phyloP scores from a whole-genome alignment of 1,139 yeast genomes.

The Saccharomyces pastorianus region DNA sequence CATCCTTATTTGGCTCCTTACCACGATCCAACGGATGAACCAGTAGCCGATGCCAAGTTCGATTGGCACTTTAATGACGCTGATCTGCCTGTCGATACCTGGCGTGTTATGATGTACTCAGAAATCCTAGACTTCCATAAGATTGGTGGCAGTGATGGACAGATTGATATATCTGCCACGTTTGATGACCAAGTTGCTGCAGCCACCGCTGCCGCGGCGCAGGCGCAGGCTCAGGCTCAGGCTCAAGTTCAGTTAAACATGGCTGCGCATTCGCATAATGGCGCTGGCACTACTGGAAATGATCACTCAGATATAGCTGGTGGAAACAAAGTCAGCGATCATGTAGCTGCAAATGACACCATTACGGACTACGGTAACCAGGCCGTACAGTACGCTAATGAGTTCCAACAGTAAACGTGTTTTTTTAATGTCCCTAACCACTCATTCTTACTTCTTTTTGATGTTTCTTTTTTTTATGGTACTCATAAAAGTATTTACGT shows the following conservation, averaged over 20 bases:
- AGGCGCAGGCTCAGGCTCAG: slow-evolving; percentile 28
- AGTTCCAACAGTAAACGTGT: slow-evolving; percentile 20
- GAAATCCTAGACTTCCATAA: slow-evolving; percentile 90
- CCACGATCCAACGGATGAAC: slow-evolving; percentile 97
- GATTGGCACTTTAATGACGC: slow-evolving; percentile 99
- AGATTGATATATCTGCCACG: slow-evolving; percentile 30
- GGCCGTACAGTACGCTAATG: slow-evolving; percentile 30
- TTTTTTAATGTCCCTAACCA: not conserved
- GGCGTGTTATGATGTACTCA: slow-evolving; percentile 99
- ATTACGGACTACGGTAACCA: slow-evolving; percentile 28
- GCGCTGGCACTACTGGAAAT: not conserved
- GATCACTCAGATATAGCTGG: not conserved
- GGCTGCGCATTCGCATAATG: not conserved
- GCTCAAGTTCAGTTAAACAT: slow-evolving; percentile 12
- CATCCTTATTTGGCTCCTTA: slow-evolving; percentile 96
- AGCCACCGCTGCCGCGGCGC: slow-evolving; percentile 32
- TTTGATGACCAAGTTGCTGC: slow-evolving; percentile 33
- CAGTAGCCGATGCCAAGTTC: slow-evolving; percentile 82
- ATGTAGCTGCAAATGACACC: slow-evolving; percentile 14
- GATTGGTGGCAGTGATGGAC: slow-evolving; percentile 32
- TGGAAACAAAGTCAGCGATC: not conserved
- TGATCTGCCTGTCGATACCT: slow-evolving; percentile 92
- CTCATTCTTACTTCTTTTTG: not conserved
- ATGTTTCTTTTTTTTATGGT: not conserved
- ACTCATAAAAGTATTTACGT: not conserved